Evolutionary conservation across 768 basidiomycete genomes (phyloP), one percentile per base, ranked within the genome.

Genomic region (Xerocomellus chrysenteron): DNA sequence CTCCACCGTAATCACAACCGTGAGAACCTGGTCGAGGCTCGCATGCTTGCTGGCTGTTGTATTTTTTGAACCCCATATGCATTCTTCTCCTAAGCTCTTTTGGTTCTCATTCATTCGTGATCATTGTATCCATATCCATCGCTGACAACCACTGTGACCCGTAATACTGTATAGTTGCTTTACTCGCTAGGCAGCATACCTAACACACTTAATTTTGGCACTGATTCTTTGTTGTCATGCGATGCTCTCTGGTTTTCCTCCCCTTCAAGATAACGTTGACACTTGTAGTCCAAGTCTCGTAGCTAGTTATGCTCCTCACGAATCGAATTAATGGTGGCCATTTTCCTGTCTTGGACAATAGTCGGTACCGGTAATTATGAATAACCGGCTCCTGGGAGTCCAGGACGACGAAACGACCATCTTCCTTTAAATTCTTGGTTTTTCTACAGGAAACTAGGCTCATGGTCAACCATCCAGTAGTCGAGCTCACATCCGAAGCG

Each of bases 401-500:
- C 13, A 14, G 5, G 26, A 21, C 4, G 35, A 32, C 10, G 32
- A 4, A 36, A 16, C 6, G 33, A 13, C 35, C 35, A 16, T 36
- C 35, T 36, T 36, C 35, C 14, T 16, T 36, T 2, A 13, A 36
- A 14, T 6, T 12, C 2, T 16, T 1, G 5, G 26, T 50, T 39
- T 41, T 19, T 19, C 24, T 50, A 28, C 26, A 12, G 12, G 17
- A 50, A 4, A 51, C 49, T 28, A n/a, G 17, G 48, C 24, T 39
- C 17, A 87, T 88, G 89, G 64, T 77, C 39, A 68, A 77, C 50
- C 92, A 93, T 67, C 88, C 90, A 42, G 77, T 93, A 53, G 78
- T 84, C 57, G 82, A 87, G 54, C 83, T 88, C 64, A 94, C 90
- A 26, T 92, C 91, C 2, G 80, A 88, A 64, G 84, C 90, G 33